Evolutionary conservation across 1,284 basidiomycete genomes (phyloP).

Genomic region (Ustilago cynodontis): DNA sequence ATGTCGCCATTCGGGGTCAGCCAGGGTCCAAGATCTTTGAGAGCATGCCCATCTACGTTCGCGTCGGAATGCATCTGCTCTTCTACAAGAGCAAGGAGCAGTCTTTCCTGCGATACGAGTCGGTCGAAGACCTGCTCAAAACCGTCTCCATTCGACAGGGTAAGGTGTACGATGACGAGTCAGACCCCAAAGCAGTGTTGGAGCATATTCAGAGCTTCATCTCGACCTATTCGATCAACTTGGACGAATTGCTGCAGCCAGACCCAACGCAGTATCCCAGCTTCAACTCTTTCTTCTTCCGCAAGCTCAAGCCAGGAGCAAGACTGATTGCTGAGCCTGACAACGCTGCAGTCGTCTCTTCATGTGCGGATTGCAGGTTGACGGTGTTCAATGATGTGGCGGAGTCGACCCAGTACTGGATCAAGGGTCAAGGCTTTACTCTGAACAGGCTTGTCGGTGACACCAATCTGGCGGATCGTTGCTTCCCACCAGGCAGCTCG

Average conservation of each 20-base stretch:
- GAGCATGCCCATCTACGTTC: slow-evolving; percentile 88
- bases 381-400: slow-evolving; percentile 89
- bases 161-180: slow-evolving; percentile 79
- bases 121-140: slow-evolving; percentile 81
- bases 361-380: slow-evolving; percentile 90
- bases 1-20: slow-evolving; percentile 57
- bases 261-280: slow-evolving; percentile 75
- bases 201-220: slow-evolving; percentile 89
- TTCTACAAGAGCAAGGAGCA: slow-evolving; percentile 95
- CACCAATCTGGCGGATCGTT: slow-evolving; percentile 70
- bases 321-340: slow-evolving; percentile 81
- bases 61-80: slow-evolving; percentile 88
- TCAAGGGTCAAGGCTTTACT: slow-evolving; percentile 94
- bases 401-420: slow-evolving; percentile 91
- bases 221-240: slow-evolving; percentile 87
- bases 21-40: slow-evolving; percentile 56
- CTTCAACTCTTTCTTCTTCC: slow-evolving; percentile 94
- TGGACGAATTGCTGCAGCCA: slow-evolving; percentile 82
- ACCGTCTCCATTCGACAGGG: slow-evolving; percentile 54
- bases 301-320: slow-evolving; percentile 85
- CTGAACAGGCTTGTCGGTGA: slow-evolving; percentile 81
- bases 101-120: slow-evolving; percentile 89
- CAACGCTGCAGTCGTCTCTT: slow-evolving; percentile 83
- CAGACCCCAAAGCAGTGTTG: slow-evolving; percentile 85
- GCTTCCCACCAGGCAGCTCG: slow-evolving; percentile 56